Conservation (phyloP, 1,284 basidiomycete species). For the Puccinia novopanici region DNA sequence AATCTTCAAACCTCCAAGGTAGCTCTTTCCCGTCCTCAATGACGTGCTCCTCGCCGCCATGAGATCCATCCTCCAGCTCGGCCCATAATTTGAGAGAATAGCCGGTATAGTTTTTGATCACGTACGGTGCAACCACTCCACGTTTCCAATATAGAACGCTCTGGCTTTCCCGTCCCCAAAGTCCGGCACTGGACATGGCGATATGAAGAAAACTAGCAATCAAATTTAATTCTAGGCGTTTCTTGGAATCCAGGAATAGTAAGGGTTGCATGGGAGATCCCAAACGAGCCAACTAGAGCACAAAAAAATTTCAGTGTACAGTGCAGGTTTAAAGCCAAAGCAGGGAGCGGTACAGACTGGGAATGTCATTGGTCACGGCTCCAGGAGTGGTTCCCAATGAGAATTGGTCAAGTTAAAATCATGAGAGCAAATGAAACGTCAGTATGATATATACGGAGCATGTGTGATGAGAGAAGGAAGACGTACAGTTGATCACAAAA, state of each 20-base stretch:
- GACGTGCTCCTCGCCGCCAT: slow-evolving; percentile 61
- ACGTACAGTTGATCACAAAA: slow-evolving; percentile 72
- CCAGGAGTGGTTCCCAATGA: slow-evolving; percentile 98
- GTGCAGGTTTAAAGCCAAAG: background rate
- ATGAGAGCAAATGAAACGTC: slow-evolving; percentile 7
- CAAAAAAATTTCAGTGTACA: background rate
- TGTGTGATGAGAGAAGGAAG: slow-evolving; percentile 52
- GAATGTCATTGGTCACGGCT: slow-evolving; percentile 89
- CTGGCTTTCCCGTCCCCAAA: slow-evolving; percentile 74
- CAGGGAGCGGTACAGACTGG: slow-evolving; percentile 64
- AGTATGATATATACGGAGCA: background rate
- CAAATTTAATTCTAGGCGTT: slow-evolving; percentile 86
- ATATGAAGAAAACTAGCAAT: slow-evolving; percentile 90
- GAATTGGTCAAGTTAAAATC: slow-evolving; percentile 96
- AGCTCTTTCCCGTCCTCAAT: slow-evolving; percentile 72
- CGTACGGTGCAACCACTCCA: slow-evolving; percentile 88
- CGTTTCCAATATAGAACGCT: slow-evolving; percentile 72
- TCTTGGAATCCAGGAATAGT: slow-evolving; percentile 64
- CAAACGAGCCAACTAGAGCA: slow-evolving; percentile 45
- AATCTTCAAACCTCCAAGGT: slow-evolving; percentile 98
- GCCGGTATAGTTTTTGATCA: slow-evolving; percentile 87
- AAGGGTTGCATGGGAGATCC: slow-evolving; percentile 51
- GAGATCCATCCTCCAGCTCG: slow-evolving; percentile 58
- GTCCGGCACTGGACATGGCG: slow-evolving; percentile 71
- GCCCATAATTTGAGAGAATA: slow-evolving; percentile 70